Evolutionary conservation across 805 yeast species (phyloP).

Genomic region (Pichia cabralensis): DNA sequence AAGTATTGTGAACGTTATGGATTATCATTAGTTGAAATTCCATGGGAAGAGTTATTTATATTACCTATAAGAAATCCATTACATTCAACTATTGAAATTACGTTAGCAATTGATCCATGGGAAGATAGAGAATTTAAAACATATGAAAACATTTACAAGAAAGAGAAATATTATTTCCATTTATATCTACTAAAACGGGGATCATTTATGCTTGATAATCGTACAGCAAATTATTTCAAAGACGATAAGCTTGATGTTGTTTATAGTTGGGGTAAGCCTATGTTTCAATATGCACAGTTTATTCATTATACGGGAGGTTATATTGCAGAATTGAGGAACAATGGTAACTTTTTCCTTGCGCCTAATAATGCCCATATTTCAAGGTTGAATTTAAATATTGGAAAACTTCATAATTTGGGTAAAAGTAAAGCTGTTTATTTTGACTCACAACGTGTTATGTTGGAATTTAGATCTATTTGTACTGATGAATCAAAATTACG

Average conservation of each 20-base stretch:
- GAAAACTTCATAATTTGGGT: constrained; percentile 17
- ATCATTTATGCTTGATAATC: constrained; percentile 74
- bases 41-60: constrained; percentile 78
- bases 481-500: constrained; percentile 38
- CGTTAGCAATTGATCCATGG: constrained; percentile 67
- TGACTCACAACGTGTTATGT: constrained; percentile 68
- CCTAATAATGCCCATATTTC: constrained; percentile 82
- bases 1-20: constrained; percentile 83
- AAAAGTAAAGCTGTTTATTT: constrained; percentile 27
- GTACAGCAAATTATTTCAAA: constrained; percentile 57
- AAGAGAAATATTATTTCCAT: constrained; percentile 67
- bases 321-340: constrained; percentile 74
- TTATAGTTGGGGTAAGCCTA: constrained; percentile 89
- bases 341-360: constrained; percentile 70
- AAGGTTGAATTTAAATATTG: constrained; percentile 45
- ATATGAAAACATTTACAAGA: constrained; percentile 30
- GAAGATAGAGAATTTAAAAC: constrained; percentile 39
- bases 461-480: constrained; percentile 57
- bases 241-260: constrained; percentile 47
- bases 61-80: constrained; percentile 76
- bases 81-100: constrained; percentile 69
- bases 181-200: constrained; percentile 55
- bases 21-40: constrained; percentile 71
- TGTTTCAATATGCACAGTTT: constrained; percentile 76
- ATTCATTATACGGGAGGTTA: constrained; percentile 85